Evolutionary conservation across 805 yeast genomes (phyloP).

Genomic region (Millerozyma acaciae): DNA sequence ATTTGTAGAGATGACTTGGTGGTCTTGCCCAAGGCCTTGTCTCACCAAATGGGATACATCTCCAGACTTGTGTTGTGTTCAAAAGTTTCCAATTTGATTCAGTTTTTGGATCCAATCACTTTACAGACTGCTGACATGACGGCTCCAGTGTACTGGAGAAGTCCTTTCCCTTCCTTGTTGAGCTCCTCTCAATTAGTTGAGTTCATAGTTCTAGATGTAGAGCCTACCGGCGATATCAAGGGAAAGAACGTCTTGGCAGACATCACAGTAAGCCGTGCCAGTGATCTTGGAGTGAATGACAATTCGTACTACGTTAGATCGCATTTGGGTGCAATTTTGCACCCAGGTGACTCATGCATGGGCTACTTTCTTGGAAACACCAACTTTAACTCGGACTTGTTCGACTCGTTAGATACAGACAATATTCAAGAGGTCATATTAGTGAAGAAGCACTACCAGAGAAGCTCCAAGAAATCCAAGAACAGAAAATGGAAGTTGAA

Average conservation of each 20-base stretch:
- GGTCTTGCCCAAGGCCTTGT: constrained; percentile 82
- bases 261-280: constrained; percentile 82
- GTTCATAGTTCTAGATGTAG: constrained; percentile 88
- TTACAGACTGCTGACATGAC: constrained; percentile 73
- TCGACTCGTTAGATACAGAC: constrained; percentile 62
- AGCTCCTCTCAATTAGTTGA: constrained; percentile 76
- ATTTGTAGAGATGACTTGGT: constrained; percentile 96
- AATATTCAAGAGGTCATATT: constrained; percentile 80
- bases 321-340: constrained; percentile 90
- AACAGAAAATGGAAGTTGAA: constrained; percentile 86
- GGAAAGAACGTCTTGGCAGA: constrained; percentile 87
- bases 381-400: constrained; percentile 83
- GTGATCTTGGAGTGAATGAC: constrained; percentile 86
- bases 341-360: constrained; percentile 93
- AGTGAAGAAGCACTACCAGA: constrained; percentile 83
- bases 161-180: constrained; percentile 72
- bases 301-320: constrained; percentile 79
- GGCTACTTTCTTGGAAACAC: constrained; percentile 86
- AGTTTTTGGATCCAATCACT: constrained; percentile 81
- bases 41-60: constrained; percentile 78
- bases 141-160: constrained; percentile 74
- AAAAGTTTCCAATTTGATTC: constrained; percentile 76
- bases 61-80: constrained; percentile 80
- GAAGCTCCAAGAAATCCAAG: constrained; percentile 71
- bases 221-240: constrained; percentile 75